Evolutionary conservation across 306 rosid species (phyloP).

Genomic region (Pterocarpus santalinus): DNA sequence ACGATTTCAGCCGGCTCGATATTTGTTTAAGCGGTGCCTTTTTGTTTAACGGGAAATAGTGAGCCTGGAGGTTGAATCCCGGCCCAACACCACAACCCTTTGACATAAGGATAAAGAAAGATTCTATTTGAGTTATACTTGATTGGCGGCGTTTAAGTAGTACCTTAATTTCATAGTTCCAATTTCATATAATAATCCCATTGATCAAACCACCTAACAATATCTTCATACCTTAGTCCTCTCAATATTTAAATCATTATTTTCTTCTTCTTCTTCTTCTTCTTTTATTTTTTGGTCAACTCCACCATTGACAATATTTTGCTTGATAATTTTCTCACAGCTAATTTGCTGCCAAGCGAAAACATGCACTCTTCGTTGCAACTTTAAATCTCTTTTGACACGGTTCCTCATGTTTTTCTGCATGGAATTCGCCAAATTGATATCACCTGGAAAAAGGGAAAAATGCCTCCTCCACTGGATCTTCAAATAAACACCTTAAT

Average conservation of each 20-base stretch:
- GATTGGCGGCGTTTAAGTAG: not conserved
- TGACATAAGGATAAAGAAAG: too few species aligned
- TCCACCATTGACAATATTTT: not conserved
- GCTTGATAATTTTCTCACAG: not conserved
- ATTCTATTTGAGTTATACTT: too few species aligned
- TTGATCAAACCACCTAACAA: not conserved
- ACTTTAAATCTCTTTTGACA: not conserved
- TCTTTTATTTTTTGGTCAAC: not conserved
- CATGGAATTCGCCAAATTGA: not conserved
- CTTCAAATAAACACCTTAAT: constrained; percentile 1
- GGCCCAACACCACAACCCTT: too few species aligned
- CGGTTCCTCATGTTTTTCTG: not conserved
- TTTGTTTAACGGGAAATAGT: too few species aligned
- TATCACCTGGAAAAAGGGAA: not conserved
- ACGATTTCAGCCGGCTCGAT: constrained; percentile 2
- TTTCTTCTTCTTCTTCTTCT: not conserved
- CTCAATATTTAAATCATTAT: not conserved
- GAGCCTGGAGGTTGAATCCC: too few species aligned
- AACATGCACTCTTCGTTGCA: not conserved
- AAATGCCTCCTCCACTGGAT: not conserved
- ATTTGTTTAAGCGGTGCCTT: not conserved
- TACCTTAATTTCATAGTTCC: not conserved
- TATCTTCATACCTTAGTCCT: not conserved
- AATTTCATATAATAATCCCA: constrained; percentile 18
- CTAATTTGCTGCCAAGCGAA: constrained; percentile 3